Conservation (phyloP, 2,329 filamentous ascomycete species). For the Bipolaris gigantea region DNA sequence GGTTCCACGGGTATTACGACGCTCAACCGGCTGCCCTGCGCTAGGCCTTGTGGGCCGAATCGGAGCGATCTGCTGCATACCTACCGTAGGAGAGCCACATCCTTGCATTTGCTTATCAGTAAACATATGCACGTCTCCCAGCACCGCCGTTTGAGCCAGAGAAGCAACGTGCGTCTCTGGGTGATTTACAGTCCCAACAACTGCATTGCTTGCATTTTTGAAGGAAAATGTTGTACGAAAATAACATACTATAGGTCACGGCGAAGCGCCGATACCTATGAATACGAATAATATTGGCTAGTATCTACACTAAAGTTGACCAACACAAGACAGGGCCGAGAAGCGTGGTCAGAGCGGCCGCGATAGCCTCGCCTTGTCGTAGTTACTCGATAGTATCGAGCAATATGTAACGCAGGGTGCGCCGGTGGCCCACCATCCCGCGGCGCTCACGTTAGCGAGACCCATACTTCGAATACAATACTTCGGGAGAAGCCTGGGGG, state of each 20-base stretch:
- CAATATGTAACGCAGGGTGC: constrained; percentile 25
- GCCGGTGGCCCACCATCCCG: constrained; percentile 23
- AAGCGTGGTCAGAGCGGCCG: constrained; percentile 22
- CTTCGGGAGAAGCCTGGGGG: constrained; percentile 13
- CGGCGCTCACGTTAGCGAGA: constrained; percentile 20
- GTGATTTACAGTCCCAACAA: neutral
- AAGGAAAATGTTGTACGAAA: too few relatives aligned
- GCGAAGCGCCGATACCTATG: too few relatives aligned
- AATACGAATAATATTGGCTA: neutral
- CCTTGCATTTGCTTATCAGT: constrained; percentile 30
- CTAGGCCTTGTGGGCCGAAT: constrained; percentile 30
- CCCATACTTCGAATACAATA: constrained; percentile 16
- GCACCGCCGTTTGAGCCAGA: constrained; percentile 3
- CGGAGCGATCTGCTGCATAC: constrained; percentile 26
- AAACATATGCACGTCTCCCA: constrained; percentile 15
- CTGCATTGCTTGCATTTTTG: neutral
- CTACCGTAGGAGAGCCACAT: constrained; percentile 12
- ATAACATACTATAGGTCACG: neutral
- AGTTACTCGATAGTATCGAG: constrained; percentile 38
- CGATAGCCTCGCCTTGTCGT: constrained; percentile 33
- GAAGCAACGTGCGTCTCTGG: neutral
- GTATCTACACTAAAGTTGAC: constrained; percentile 14
- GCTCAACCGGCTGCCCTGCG: constrained; percentile 32
- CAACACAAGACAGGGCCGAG: constrained; percentile 20
- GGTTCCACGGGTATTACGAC: constrained; percentile 16